Conservation (phyloP, 441 rosid species). For the Corymbia citriodora region DNA sequence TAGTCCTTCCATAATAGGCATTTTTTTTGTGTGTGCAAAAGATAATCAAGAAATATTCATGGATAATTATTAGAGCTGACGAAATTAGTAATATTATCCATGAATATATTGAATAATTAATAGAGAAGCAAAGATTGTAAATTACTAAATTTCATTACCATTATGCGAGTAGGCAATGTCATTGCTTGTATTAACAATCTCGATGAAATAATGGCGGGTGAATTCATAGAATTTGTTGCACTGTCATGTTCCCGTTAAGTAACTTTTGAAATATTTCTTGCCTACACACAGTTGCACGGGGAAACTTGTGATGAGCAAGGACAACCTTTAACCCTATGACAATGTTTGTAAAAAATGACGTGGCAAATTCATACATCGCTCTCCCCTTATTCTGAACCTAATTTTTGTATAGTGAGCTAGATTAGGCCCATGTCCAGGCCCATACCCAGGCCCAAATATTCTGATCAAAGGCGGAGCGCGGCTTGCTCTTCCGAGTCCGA, state of each 20-base stretch:
- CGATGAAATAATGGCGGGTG: conserved; percentile 5
- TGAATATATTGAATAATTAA: conserved; percentile 3
- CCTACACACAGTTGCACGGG: background rate
- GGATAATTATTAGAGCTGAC: conserved; percentile 2
- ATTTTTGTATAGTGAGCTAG: background rate
- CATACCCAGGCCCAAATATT: background rate
- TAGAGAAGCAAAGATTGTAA: background rate
- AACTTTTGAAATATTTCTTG: background rate
- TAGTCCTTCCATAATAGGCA: background rate
- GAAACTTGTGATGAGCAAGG: background rate
- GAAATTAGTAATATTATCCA: conserved; percentile 4
- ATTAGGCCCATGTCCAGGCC: background rate
- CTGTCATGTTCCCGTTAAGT: background rate
- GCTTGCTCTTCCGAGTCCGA: background rate
- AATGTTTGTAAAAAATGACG: background rate
- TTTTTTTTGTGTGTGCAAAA: background rate
- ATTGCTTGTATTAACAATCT: background rate
- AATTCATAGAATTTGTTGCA: background rate
- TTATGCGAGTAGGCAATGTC: background rate
- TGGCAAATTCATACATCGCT: background rate
- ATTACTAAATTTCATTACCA: background rate
- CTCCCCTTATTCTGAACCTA: background rate
- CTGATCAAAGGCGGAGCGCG: background rate
- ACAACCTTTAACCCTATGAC: background rate
- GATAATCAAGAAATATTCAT: background rate